A percentile compares a stretch with the other conserved stretches of the same genome.
Conservation (phyloP, 176 grass and related monocot species). For the Triticum aestivum region DNA sequence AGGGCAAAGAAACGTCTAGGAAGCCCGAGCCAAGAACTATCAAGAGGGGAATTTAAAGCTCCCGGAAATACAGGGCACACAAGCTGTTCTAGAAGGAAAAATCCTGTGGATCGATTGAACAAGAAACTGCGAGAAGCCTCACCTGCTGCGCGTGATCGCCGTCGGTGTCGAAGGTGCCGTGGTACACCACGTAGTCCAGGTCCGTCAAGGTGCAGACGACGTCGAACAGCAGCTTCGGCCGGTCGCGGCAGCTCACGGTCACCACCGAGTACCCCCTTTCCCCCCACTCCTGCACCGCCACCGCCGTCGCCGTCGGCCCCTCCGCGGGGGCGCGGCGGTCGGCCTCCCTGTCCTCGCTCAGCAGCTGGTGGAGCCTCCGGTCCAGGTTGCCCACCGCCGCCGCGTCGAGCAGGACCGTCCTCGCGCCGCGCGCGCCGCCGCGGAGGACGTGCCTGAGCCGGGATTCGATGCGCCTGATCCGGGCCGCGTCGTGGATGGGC, state of each 20-base stretch:
- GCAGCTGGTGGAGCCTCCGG: conserved; percentile 85
- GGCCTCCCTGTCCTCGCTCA: conserved; percentile 60
- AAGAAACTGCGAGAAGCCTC: conserved; percentile 12
- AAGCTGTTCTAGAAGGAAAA: background rate
- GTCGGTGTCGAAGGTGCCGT: conserved; percentile 76
- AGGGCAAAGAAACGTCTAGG: conserved; percentile 17
- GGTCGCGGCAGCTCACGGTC: conserved; percentile 72
- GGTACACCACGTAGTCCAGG: conserved; percentile 91
- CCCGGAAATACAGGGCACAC: background rate
- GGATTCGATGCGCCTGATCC: conserved; percentile 50
- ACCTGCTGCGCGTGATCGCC: conserved; percentile 82
- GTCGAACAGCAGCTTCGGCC: conserved; percentile 91
- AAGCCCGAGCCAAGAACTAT: conserved; percentile 9
- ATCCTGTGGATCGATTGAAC: background rate
- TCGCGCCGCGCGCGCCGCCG: conserved; percentile 50
- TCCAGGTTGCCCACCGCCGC: conserved; percentile 42
- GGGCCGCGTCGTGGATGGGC: conserved; percentile 46
- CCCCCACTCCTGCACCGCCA: conserved; percentile 70
- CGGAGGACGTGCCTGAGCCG: conserved; percentile 69
- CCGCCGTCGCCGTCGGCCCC: background rate
- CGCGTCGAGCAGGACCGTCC: conserved; percentile 37
- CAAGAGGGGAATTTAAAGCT: background rate
- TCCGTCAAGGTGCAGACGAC: conserved; percentile 88
- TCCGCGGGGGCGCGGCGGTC: conserved; percentile 10
- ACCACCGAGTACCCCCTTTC: conserved; percentile 82